Conservation (phyloP, 2,329 filamentous ascomycete genomes). For the Cladosporium colombiae region DNA sequence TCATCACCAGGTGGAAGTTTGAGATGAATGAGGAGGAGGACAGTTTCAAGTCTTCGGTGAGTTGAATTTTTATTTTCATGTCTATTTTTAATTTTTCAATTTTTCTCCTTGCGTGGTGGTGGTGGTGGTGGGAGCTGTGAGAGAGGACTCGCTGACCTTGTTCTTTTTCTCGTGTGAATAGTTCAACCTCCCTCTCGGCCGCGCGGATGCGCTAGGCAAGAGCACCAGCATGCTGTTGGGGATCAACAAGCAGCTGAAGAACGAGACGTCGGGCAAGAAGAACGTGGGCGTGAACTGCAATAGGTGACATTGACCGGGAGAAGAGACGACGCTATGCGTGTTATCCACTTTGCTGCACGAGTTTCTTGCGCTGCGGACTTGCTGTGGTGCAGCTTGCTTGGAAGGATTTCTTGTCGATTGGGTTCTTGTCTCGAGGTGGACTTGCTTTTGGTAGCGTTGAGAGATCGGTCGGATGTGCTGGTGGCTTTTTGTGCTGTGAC, state of each 20-base stretch:
- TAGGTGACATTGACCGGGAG: background rate
- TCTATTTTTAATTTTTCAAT: too few relatives aligned
- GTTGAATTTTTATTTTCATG: too few relatives aligned
- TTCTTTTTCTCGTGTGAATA: background rate
- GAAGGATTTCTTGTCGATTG: background rate
- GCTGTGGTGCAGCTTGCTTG: background rate
- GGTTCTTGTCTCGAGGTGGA: background rate
- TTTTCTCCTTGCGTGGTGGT: too few relatives aligned
- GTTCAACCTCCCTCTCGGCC: constrained; percentile 1
- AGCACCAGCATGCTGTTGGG: background rate
- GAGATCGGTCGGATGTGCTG: background rate
- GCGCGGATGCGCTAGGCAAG: background rate
- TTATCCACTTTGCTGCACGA: background rate
- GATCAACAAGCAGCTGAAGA: background rate
- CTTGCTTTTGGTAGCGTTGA: background rate
- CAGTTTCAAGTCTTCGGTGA: background rate
- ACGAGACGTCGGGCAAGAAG: background rate
- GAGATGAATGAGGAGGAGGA: background rate
- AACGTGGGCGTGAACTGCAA: background rate
- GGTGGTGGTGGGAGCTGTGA: too few relatives aligned
- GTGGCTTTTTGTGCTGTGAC: background rate
- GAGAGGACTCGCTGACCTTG: background rate
- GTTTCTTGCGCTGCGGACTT: too few relatives aligned
- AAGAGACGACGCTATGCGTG: background rate
- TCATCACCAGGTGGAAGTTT: background rate